A percentile compares a stretch with the other conserved stretches of the same genome.
Conservation (phyloP, 495 filamentous ascomycete genomes). For the Talaromyces borbonicus region DNA sequence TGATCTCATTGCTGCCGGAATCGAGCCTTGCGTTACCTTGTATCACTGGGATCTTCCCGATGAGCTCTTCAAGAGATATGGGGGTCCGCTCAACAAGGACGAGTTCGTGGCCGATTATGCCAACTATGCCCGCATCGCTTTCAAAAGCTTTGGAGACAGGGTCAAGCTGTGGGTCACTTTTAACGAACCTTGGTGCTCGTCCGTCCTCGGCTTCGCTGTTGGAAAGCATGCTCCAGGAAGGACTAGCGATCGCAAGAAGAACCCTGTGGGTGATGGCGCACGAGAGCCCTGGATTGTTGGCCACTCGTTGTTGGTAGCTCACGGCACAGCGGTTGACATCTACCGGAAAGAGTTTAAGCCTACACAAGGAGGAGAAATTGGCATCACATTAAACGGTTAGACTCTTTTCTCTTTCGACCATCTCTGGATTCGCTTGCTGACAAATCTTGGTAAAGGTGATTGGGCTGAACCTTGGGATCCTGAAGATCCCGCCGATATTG, state of each 20-base stretch:
- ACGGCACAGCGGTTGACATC: conserved; percentile 40
- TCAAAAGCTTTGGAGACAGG: conserved; percentile 33
- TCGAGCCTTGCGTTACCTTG: conserved; percentile 41
- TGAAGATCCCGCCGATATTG: conserved; percentile 36
- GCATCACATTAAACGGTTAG: conserved; percentile 45
- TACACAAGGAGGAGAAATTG: conserved; percentile 38
- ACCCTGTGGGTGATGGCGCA: conserved; percentile 36
- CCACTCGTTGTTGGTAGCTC: conserved; percentile 39
- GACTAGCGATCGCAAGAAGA: conserved; percentile 40
- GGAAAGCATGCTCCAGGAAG: conserved; percentile 42
- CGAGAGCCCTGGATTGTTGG: conserved; percentile 44
- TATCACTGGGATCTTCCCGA: conserved; percentile 49
- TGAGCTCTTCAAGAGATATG: conserved; percentile 40
- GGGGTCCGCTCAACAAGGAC: conserved; percentile 41
- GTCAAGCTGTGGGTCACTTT: conserved; percentile 49
- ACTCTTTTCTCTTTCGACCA: background rate
- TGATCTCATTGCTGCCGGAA: conserved; percentile 37
- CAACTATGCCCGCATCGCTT: conserved; percentile 39
- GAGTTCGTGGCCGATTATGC: conserved; percentile 43
- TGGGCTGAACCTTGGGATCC: conserved; percentile 48
- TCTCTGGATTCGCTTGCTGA: background rate
- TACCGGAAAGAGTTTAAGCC: conserved; percentile 43
- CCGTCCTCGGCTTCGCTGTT: conserved; percentile 41
- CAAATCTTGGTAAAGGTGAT: conserved; percentile 42
- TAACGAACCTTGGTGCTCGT: conserved; percentile 46